phyloP scores from a whole-genome alignment of 371 early-diverging fungal species.

The Mucor racemosus region DNA sequence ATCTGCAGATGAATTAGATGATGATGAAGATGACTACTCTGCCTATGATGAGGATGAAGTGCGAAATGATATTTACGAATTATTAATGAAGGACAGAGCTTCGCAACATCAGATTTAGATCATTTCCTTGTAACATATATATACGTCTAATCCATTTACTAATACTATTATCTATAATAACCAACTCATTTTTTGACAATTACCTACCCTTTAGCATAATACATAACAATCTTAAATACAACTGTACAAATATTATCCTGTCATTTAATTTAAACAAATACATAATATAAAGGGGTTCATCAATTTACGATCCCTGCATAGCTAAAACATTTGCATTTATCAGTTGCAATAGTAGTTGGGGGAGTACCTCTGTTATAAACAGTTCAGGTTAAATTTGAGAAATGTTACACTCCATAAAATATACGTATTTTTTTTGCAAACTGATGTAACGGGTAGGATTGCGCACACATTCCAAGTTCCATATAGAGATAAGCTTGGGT shows the following conservation, averaged over 20 bases:
- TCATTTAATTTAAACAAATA: not conserved
- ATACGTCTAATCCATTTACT: not conserved
- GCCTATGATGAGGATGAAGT: slow-evolving; percentile 38
- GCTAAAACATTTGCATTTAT: too few relatives aligned
- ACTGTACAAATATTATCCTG: slow-evolving; percentile 2
- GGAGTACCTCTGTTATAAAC: too few relatives aligned
- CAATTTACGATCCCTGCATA: too few relatives aligned
- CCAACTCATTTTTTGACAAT: not conserved
- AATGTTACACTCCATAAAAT: too few relatives aligned
- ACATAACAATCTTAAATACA: not conserved
- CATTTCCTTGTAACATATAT: not conserved
- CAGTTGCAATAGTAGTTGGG: too few relatives aligned
- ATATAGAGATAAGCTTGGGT: too few relatives aligned
- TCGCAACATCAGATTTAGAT: slow-evolving; percentile 13
- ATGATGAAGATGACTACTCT: slow-evolving; percentile 16
- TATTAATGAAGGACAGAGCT: slow-evolving; percentile 31
- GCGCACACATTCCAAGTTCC: too few relatives aligned
- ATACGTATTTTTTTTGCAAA: too few relatives aligned
- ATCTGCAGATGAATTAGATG: slow-evolving; percentile 6
- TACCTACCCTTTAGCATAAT: not conserved
- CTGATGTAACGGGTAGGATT: too few relatives aligned
- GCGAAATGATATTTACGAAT: slow-evolving; percentile 35
- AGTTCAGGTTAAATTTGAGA: too few relatives aligned
- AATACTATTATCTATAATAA: not conserved
- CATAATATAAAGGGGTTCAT: not conserved